Conservation (phyloP, 805 yeast species). For the Danielia oregonensis region DNA sequence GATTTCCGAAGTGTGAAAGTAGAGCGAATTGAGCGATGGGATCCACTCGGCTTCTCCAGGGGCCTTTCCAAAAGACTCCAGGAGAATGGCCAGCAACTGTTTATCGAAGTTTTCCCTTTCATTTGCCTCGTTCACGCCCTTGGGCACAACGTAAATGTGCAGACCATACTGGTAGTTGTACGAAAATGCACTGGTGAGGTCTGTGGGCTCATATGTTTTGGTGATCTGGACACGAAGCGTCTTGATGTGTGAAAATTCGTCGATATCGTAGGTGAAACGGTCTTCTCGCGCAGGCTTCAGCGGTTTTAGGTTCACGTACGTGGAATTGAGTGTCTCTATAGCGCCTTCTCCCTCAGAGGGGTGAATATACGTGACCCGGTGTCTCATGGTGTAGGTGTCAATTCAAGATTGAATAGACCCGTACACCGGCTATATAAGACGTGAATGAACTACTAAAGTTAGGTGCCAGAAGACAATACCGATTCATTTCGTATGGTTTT, state of each 20-base stretch:
- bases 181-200: slow-evolving; percentile 19
- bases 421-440: no score
- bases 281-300: slow-evolving; percentile 9
- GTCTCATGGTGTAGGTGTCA: slow-evolving; percentile 11
- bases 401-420: no score
- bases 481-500: no score
- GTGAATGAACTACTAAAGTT: no score
- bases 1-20: slow-evolving; percentile 16
- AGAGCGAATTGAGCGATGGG: slow-evolving; percentile 25
- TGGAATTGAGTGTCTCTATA: slow-evolving; percentile 5
- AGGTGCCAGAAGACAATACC: no score
- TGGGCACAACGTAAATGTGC: slow-evolving; percentile 29
- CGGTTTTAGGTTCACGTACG: slow-evolving; percentile 7
- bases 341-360: slow-evolving; percentile 1
- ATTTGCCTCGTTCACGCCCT: slow-evolving; percentile 6
- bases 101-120: slow-evolving; percentile 18
- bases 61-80: slow-evolving; percentile 17
- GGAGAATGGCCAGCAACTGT: slow-evolving; percentile 16
- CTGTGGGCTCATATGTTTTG: slow-evolving; percentile 1
- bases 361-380: slow-evolving; percentile 13
- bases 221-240: slow-evolving; percentile 12
- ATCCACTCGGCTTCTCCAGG: slow-evolving; percentile 22
- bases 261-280: slow-evolving; percentile 3
- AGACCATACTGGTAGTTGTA: slow-evolving; percentile 24
- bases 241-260: slow-evolving; percentile 5